phyloP scores from a whole-genome alignment of 805 yeast genomes.

The Nadsonia fulvescens region DNA sequence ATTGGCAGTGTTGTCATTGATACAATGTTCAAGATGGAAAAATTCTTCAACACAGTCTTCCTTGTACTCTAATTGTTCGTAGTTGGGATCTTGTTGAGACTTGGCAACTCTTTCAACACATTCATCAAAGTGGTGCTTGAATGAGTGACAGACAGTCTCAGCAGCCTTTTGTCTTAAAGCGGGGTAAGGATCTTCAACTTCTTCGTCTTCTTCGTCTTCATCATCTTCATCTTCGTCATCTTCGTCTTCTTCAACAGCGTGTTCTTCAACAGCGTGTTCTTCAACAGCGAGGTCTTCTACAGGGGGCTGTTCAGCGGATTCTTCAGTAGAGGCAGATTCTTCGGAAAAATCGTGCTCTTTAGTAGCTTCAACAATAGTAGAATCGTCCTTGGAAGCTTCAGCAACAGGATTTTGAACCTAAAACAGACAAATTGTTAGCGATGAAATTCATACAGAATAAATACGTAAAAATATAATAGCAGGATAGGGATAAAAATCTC shows the following conservation, averaged over 20 bases:
- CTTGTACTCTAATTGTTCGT: conserved; percentile 63
- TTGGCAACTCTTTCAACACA: conserved; percentile 89
- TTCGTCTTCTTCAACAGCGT: conserved; percentile 9
- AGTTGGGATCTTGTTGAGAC: conserved; percentile 69
- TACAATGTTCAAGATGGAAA: conserved; percentile 89
- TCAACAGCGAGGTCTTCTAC: conserved; percentile 18
- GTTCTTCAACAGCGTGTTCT: conserved; percentile 17
- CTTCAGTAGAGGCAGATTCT: conserved; percentile 5
- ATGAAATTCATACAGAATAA: too few species aligned
- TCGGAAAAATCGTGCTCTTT: conserved; percentile 1
- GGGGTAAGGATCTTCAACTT: conserved; percentile 27
- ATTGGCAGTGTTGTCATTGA: conserved; percentile 85
- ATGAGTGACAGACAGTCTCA: conserved; percentile 48
- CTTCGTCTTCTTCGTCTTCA: conserved; percentile 32
- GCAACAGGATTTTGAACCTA: too few species aligned
- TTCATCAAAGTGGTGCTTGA: conserved; percentile 79
- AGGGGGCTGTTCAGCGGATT: conserved; percentile 8
- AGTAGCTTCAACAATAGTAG: too few species aligned
- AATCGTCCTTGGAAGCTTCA: too few species aligned
- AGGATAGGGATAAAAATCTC: too few species aligned
- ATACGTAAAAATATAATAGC: too few species aligned
- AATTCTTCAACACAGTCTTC: conserved; percentile 98
- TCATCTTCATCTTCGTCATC: conserved; percentile 22
- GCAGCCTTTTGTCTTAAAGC: conserved; percentile 33
- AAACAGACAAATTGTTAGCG: too few species aligned